Percentiles rank a stretch among this genome's conserved stretches.
Conservation (phyloP, 2,329 filamentous ascomycete species). For the Arthrobotrys entomopaga region DNA sequence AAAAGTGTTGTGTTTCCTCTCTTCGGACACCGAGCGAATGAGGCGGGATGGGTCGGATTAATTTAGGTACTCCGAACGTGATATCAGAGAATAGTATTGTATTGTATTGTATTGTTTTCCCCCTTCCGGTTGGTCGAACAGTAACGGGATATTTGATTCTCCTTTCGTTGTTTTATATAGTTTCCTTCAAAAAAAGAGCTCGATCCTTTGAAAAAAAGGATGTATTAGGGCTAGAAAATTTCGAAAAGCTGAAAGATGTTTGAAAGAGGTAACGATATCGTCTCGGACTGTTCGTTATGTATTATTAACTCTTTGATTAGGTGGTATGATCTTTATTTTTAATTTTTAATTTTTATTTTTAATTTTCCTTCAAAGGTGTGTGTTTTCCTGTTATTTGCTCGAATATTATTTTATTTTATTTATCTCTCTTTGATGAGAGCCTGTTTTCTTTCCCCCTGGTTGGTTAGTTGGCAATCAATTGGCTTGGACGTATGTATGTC, state of each 20-base stretch:
- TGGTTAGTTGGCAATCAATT: conserved; percentile 9
- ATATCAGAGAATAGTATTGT: not conserved
- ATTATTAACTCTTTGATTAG: not conserved
- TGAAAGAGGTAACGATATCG: not conserved
- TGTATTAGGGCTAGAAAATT: not conserved
- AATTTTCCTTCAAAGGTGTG: conserved; percentile 1
- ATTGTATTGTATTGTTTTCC: too few relatives aligned
- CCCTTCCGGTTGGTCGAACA: not conserved
- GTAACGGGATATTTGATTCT: too few relatives aligned
- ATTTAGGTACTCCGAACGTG: not conserved
- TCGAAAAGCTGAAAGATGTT: conserved; percentile 1
- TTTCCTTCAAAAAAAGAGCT: not conserved
- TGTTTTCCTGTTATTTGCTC: conserved; percentile 14
- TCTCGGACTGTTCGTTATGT: not conserved
- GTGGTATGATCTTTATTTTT: conserved; percentile 4
- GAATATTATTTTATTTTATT: conserved; percentile 13
- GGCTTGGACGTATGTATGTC: conserved; percentile 1
- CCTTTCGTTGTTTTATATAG: not conserved
- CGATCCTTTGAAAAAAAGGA: too few relatives aligned
- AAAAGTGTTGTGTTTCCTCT: conserved; percentile 40
- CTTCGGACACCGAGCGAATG: conserved; percentile 31
- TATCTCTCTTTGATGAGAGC: conserved; percentile 22
- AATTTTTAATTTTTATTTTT: conserved; percentile 5
- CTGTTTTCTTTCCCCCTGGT: conserved; percentile 1
- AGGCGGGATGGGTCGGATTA: not conserved